Percentiles rank a stretch among this genome's conserved stretches.
These are phyloP conservation scores for Hyphodiscus hymeniophilus DNA, from an alignment of 495 filamentous ascomycete genomes.

Conservation along the genomic window DNA sequence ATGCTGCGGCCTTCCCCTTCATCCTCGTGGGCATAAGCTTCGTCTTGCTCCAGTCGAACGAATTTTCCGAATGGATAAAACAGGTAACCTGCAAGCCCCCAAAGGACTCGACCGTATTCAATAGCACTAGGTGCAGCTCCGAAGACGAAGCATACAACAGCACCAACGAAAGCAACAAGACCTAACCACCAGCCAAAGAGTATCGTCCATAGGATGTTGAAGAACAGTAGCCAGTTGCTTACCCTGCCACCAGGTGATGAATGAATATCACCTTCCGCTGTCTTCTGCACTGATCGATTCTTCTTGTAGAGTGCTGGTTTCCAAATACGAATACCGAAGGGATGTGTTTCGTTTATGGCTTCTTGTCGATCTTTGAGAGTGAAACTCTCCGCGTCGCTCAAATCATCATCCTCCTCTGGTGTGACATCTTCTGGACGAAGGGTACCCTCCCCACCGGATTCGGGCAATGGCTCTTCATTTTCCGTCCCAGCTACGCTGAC, in stretches of 20 bases:
- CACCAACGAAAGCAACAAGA: slow-evolving; percentile 62
- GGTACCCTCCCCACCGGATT: slow-evolving; percentile 22
- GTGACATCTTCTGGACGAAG: slow-evolving; percentile 24
- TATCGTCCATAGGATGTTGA: slow-evolving; percentile 85
- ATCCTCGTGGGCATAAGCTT: slow-evolving; percentile 91
- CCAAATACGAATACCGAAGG: slow-evolving; percentile 97
- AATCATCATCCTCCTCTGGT: slow-evolving; percentile 41
- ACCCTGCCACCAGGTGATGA: slow-evolving; percentile 87
- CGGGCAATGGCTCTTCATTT: slow-evolving; percentile 21
- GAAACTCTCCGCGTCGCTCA: slow-evolving; percentile 77
- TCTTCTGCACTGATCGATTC: slow-evolving; percentile 88
- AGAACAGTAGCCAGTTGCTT: slow-evolving; percentile 70
- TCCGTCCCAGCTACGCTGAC: slow-evolving; percentile 11
- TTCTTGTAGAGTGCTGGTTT: slow-evolving; percentile 99
- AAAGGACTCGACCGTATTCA: slow-evolving; percentile 80
- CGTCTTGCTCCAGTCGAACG: slow-evolving; percentile 85
- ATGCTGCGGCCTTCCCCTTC: slow-evolving; percentile 98
- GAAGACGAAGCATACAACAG: slow-evolving; percentile 69
- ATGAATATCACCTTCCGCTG: slow-evolving; percentile 94
- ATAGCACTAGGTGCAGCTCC: slow-evolving; percentile 69
- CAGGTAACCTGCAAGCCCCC: slow-evolving; percentile 76
- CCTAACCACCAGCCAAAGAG: slow-evolving; percentile 98
- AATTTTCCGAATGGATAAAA: slow-evolving; percentile 97
- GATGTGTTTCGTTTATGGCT: slow-evolving; percentile 98
- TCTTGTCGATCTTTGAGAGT: slow-evolving; percentile 89